Percentiles rank a stretch among this genome's conserved stretches.
Conservation (phyloP, 2,329 filamentous ascomycete species). For the Acrocalymma vagum region DNA sequence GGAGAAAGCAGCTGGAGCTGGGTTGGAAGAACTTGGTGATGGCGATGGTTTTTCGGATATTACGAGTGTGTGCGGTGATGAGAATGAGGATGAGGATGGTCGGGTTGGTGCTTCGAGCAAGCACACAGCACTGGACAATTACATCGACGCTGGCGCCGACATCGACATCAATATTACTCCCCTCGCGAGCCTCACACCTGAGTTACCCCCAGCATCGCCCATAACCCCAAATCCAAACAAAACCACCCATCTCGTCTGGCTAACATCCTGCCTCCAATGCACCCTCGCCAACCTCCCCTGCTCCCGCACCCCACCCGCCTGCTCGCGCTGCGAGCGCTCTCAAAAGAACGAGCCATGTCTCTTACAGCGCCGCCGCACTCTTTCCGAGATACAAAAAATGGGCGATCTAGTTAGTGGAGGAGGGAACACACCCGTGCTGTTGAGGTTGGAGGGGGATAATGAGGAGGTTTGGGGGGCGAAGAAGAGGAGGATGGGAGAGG, state of each 20-base stretch:
- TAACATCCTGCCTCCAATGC: constrained; percentile 43
- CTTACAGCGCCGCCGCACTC: constrained; percentile 25
- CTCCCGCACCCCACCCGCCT: constrained; percentile 35
- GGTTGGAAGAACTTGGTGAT: too few relatives aligned
- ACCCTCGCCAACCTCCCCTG: constrained; percentile 32
- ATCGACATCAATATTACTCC: too few relatives aligned
- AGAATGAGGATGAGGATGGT: too few relatives aligned
- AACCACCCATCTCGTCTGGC: constrained; percentile 22
- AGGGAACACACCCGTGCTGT: constrained; percentile 22
- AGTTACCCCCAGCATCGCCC: neutral
- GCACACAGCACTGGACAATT: too few relatives aligned
- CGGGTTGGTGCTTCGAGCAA: too few relatives aligned
- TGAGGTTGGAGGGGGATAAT: constrained; percentile 25
- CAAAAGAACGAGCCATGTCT: constrained; percentile 28
- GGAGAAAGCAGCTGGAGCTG: too few relatives aligned
- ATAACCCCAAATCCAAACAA: constrained; percentile 3
- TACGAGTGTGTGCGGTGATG: too few relatives aligned
- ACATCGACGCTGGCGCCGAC: too few relatives aligned
- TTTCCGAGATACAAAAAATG: constrained; percentile 24
- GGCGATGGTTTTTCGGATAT: too few relatives aligned
- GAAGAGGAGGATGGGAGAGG: constrained; percentile 11
- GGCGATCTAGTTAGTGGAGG: neutral
- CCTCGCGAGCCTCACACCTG: too few relatives aligned
- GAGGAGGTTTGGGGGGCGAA: constrained; percentile 24
- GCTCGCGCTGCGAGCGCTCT: constrained; percentile 35